phyloP scores from a whole-genome alignment of 768 basidiomycete species.

The Coprinellus micaceus region DNA sequence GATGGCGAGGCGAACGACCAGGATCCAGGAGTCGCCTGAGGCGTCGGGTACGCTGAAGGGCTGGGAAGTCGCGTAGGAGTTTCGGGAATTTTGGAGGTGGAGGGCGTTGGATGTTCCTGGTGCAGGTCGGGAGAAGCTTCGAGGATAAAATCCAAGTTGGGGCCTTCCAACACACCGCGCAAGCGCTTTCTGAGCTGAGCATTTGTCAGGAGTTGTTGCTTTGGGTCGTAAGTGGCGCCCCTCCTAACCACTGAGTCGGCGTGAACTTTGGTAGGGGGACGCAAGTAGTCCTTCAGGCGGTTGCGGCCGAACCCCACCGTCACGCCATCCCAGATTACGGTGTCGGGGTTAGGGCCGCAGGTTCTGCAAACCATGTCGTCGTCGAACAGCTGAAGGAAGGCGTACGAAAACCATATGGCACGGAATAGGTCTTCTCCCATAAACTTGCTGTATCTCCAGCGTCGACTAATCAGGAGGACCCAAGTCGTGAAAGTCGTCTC shows the following conservation, averaged over 20 bases:
- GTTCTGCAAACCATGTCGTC: slow-evolving; percentile 23
- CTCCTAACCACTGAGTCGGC: not conserved
- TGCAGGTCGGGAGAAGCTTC: not conserved
- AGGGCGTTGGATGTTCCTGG: no score
- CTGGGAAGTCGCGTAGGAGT: no score
- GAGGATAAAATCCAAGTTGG: not conserved
- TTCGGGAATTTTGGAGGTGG: no score
- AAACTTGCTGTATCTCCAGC: slow-evolving; percentile 18
- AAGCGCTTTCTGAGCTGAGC: not conserved
- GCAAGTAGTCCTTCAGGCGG: slow-evolving; percentile 18
- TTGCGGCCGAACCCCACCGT: slow-evolving; percentile 27
- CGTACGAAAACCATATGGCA: slow-evolving; percentile 31
- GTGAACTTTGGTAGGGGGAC: slow-evolving; percentile 24
- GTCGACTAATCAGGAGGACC: not conserved
- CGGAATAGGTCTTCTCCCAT: slow-evolving; percentile 26
- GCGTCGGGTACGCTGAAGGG: no score
- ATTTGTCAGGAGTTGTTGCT: not conserved
- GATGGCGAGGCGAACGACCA: no score
- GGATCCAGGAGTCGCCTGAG: no score
- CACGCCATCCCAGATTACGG: slow-evolving; percentile 32
- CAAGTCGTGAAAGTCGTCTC: slow-evolving; percentile 20
- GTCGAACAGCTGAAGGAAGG: slow-evolving; percentile 18
- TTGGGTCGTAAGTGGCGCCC: not conserved
- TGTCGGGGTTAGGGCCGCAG: slow-evolving; percentile 26
- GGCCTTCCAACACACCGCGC: not conserved